A percentile compares a stretch with the other conserved stretches of the same genome.
Evolutionary conservation across 1,284 basidiomycete species (phyloP).

Genomic region (Boletus semigastroideus): DNA sequence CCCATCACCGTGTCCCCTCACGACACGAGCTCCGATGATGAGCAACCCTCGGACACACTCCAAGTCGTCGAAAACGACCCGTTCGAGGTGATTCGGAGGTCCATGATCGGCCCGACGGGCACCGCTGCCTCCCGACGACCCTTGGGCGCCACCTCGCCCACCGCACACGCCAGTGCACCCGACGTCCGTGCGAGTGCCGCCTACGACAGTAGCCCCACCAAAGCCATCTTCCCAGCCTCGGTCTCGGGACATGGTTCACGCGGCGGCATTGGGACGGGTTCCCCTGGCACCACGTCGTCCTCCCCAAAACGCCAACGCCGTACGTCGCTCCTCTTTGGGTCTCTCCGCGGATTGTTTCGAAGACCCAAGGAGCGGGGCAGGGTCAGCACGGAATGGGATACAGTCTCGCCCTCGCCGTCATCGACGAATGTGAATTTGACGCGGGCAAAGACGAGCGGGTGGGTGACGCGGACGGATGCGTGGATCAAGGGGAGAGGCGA

Average conservation of each 20-base stretch:
- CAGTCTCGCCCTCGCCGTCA: neutral
- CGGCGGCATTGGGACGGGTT: neutral
- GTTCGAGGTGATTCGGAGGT: constrained; percentile 36
- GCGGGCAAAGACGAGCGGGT: constrained; percentile 4
- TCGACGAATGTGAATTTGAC: neutral
- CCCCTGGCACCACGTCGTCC: neutral
- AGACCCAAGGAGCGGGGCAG: constrained; percentile 18
- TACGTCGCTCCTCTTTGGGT: constrained; percentile 30
- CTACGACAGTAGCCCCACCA: neutral
- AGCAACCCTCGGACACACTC: constrained; percentile 34
- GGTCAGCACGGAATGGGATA: constrained; percentile 14
- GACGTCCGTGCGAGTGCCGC: constrained; percentile 5
- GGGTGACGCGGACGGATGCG: constrained; percentile 32
- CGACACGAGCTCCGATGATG: constrained; percentile 27
- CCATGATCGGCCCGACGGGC: constrained; percentile 7
- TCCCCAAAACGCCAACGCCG: constrained; percentile 19
- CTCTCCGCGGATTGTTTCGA: constrained; percentile 27
- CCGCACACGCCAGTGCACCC: neutral
- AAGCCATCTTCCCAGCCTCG: neutral
- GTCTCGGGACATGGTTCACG: neutral
- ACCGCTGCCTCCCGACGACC: neutral
- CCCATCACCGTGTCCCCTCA: neutral
- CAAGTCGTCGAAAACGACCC: constrained; percentile 61
- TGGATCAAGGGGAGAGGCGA: constrained; percentile 11
- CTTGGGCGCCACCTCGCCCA: neutral